Conservation (phyloP, 139 green algal species). For the Micractinium conductrix region DNA sequence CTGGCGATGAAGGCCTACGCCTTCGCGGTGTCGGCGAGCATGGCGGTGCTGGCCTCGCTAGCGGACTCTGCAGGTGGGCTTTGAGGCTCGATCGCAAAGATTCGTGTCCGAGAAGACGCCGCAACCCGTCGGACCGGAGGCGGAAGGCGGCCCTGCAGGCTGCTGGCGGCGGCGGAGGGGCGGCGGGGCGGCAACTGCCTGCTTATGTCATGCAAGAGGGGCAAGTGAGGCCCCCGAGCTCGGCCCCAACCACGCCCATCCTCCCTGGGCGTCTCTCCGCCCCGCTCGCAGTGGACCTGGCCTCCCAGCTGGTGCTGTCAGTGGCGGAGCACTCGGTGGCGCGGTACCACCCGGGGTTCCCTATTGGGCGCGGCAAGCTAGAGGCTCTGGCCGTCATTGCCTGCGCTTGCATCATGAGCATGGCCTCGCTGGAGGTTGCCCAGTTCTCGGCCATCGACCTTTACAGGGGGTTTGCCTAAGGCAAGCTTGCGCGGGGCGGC, state of each 20-base stretch:
- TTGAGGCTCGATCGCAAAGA: neutral
- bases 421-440: constrained; percentile 61
- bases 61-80: constrained; percentile 50
- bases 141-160: neutral
- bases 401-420: constrained; percentile 69
- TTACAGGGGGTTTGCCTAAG: constrained; percentile 13
- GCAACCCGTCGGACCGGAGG: neutral
- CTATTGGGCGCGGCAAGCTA: constrained; percentile 64
- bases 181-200: neutral
- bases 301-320: constrained; percentile 35
- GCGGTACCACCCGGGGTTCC: constrained; percentile 51
- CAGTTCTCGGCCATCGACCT: constrained; percentile 35
- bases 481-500: neutral
- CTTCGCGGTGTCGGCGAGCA: constrained; percentile 42
- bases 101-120: neutral
- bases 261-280: neutral
- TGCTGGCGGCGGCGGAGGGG: too few species aligned
- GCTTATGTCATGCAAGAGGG: neutral
- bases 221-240: neutral
- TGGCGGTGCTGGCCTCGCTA: constrained; percentile 64
- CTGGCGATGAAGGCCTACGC: constrained; percentile 53
- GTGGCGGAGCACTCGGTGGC: neutral
- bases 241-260: too few species aligned
- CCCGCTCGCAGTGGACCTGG: constrained; percentile 58
- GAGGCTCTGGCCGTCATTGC: constrained; percentile 71